These are phyloP conservation scores for Begonia loranthoides DNA, from an alignment of 306 rosid species.

Conservation along the genomic window DNA sequence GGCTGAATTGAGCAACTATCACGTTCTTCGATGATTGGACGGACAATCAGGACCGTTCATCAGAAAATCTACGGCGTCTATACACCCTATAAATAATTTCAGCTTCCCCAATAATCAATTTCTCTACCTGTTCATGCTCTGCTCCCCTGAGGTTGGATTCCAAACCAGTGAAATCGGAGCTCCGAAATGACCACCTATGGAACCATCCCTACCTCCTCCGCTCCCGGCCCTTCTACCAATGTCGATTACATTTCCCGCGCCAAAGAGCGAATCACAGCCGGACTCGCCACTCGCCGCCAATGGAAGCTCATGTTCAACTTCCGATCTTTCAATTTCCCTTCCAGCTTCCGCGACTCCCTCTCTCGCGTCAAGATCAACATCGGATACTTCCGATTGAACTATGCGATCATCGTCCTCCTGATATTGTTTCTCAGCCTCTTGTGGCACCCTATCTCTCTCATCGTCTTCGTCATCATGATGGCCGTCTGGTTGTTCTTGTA, in stretches of 20 bases:
- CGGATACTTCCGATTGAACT: conserved; percentile 37
- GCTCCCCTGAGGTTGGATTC: background rate
- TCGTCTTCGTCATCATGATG: conserved; percentile 32
- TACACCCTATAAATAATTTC: no score
- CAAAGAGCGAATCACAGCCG: conserved; percentile 30
- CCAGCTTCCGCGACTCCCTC: conserved; percentile 1
- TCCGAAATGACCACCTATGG: conserved; percentile 38
- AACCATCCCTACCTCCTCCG: conserved; percentile 33
- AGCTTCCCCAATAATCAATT: no score
- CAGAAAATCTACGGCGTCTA: no score
- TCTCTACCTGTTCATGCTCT: no score
- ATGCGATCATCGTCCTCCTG: conserved; percentile 22
- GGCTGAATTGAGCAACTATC: no score
- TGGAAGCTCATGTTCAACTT: conserved; percentile 37
- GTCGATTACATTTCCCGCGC: conserved; percentile 40
- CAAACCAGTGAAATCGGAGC: background rate
- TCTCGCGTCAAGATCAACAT: conserved; percentile 13
- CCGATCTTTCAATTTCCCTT: conserved; percentile 16
- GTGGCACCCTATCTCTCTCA: conserved; percentile 46
- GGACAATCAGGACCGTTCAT: no score
- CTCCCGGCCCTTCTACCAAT: conserved; percentile 7
- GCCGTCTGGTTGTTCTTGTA: conserved; percentile 40
- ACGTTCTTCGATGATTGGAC: no score
- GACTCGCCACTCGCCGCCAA: conserved; percentile 38
- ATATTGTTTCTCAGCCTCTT: conserved; percentile 34